Conservation (phyloP, 1,284 basidiomycete genomes). For the Stygiomarasmius scandens region DNA sequence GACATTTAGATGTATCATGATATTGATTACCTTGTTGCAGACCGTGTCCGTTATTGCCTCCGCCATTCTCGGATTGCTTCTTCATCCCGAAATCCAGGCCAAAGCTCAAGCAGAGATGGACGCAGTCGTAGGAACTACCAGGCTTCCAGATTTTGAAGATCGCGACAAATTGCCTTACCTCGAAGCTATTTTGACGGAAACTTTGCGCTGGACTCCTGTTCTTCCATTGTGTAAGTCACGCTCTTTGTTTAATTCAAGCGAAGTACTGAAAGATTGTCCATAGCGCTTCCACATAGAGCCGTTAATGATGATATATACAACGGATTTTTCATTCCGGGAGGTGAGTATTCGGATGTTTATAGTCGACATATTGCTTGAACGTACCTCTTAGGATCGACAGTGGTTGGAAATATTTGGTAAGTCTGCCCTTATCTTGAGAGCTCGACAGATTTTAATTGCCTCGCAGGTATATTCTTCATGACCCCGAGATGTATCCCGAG, state of each 20-base stretch:
- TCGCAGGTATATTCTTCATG: constrained; percentile 32
- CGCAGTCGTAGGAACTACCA: constrained; percentile 25
- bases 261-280: neutral
- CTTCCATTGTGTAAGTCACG: constrained; percentile 14
- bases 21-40: constrained; percentile 13
- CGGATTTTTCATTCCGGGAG: constrained; percentile 26
- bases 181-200: constrained; percentile 36
- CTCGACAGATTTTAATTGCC: neutral
- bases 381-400: no score
- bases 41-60: constrained; percentile 24
- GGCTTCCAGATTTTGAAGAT: constrained; percentile 38
- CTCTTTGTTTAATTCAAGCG: neutral
- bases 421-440: neutral
- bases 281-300: constrained; percentile 19
- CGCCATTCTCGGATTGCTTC: constrained; percentile 32
- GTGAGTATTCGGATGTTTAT: no score
- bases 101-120: constrained; percentile 36
- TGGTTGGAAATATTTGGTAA: constrained; percentile 17
- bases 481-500: constrained; percentile 31
- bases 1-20: neutral
- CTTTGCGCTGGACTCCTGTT: constrained; percentile 36
- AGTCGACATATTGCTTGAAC: no score
- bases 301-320: constrained; percentile 16
- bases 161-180: constrained; percentile 32
- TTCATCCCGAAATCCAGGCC: constrained; percentile 31